Conservation (phyloP, 1,284 basidiomycete genomes). For the Afroboletus lepidellus region DNA sequence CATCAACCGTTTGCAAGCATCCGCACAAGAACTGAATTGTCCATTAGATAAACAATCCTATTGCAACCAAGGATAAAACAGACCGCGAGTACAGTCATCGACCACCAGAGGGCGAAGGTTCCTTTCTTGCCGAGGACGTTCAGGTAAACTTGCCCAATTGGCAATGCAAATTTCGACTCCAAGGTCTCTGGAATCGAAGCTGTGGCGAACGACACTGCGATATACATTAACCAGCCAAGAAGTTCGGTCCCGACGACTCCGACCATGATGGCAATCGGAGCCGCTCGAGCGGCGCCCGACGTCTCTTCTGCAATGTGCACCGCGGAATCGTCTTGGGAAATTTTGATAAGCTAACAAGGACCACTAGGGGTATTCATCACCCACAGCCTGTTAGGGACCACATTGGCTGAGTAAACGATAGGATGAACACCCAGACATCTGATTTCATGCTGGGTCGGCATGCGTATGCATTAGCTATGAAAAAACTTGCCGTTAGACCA, state of each 20-base stretch:
- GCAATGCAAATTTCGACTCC: slow-evolving; percentile 48
- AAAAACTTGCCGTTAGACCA: slow-evolving; percentile 53
- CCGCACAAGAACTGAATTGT: slow-evolving; percentile 41
- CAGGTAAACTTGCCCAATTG: slow-evolving; percentile 65
- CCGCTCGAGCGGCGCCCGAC: slow-evolving; percentile 58
- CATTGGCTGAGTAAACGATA: slow-evolving; percentile 23
- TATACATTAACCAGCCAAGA: slow-evolving; percentile 64
- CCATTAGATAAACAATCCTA: not conserved
- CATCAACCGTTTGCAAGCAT: slow-evolving; percentile 68
- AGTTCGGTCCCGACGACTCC: slow-evolving; percentile 54
- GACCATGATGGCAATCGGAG: slow-evolving; percentile 73
- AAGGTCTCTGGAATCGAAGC: slow-evolving; percentile 51
- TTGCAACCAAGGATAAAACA: slow-evolving; percentile 4
- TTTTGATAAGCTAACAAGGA: not conserved
- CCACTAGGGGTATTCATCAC: not conserved
- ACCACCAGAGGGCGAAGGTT: slow-evolving; percentile 62
- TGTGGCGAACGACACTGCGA: slow-evolving; percentile 61
- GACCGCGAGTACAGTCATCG: slow-evolving; percentile 63
- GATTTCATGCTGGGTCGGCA: slow-evolving; percentile 1
- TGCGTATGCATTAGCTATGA: not conserved
- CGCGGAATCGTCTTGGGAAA: slow-evolving; percentile 51
- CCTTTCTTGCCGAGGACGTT: slow-evolving; percentile 60
- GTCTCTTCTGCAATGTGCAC: slow-evolving; percentile 74
- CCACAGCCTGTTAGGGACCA: slow-evolving; percentile 25
- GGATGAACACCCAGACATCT: slow-evolving; percentile 40